Conservation (phyloP, 2,329 filamentous ascomycete genomes). For the Cordyceps fumosorosea region DNA sequence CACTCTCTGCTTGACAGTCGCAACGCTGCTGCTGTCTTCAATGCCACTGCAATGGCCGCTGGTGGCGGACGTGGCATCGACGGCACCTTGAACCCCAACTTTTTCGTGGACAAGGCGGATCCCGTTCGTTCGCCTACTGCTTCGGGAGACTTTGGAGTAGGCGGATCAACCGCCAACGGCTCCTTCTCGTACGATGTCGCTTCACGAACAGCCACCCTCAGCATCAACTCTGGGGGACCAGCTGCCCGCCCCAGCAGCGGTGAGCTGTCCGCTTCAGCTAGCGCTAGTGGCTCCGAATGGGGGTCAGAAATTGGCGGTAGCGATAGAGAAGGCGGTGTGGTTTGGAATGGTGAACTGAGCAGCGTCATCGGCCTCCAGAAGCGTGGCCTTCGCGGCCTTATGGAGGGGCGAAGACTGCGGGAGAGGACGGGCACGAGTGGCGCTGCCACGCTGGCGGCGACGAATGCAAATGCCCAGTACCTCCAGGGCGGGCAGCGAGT, state of each 20-base stretch:
- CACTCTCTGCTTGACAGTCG: conserved; percentile 85
- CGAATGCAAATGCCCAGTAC: conserved; percentile 23
- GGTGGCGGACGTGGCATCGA: conserved; percentile 82
- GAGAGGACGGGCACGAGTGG: conserved; percentile 53
- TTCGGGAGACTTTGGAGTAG: conserved; percentile 29
- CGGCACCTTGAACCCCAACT: conserved; percentile 57
- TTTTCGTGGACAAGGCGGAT: conserved; percentile 47
- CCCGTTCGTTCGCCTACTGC: conserved; percentile 29
- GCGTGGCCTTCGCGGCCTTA: conserved; percentile 79
- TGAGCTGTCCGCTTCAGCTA: conserved; percentile 44
- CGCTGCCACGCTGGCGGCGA: conserved; percentile 24
- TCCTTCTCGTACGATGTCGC: conserved; percentile 26
- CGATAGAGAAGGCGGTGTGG: conserved; percentile 36
- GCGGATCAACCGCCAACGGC: conserved; percentile 24
- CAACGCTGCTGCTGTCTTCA: conserved; percentile 95
- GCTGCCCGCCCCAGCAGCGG: conserved; percentile 36
- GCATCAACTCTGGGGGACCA: conserved; percentile 40
- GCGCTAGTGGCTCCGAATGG: conserved; percentile 49
- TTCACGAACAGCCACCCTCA: conserved; percentile 33
- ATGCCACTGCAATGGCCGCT: conserved; percentile 95
- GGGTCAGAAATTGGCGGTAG: conserved; percentile 48
- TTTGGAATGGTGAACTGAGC: conserved; percentile 77
- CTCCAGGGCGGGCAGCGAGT: conserved; percentile 31
- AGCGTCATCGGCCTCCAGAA: conserved; percentile 95
- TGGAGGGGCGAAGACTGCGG: conserved; percentile 85